Conservation (phyloP, 192 early-diverging fungal species). For the Nowakowskiella sp. region DNA sequence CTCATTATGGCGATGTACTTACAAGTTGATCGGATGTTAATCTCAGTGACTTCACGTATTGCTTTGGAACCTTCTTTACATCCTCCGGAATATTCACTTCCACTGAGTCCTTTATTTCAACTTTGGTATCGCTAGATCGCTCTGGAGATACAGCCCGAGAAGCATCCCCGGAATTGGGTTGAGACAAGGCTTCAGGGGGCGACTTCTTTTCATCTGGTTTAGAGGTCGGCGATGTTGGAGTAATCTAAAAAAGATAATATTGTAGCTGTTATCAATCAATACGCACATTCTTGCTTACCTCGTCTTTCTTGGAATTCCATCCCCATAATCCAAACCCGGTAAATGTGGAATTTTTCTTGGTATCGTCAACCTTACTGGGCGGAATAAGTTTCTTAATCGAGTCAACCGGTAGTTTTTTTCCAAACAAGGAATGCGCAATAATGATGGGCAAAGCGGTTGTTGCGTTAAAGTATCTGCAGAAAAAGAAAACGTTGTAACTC, state of each 20-base stretch:
- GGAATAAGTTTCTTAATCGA: neutral
- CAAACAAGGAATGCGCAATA: conserved; percentile 46
- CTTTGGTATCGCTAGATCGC: conserved; percentile 1
- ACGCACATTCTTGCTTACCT: too few species aligned
- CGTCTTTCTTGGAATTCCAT: neutral
- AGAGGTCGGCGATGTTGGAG: neutral
- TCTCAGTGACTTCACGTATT: conserved; percentile 82
- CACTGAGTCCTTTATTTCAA: too few species aligned
- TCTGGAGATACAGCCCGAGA: conserved; percentile 7
- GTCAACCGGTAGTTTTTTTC: conserved; percentile 8
- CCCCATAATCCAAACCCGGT: neutral
- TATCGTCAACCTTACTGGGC: neutral
- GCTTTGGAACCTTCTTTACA: conserved; percentile 9
- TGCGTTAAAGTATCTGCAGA: conserved; percentile 55
- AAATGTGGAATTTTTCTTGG: neutral
- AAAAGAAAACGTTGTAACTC: neutral
- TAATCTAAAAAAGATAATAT: neutral
- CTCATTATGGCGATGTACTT: too few species aligned
- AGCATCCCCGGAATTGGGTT: conserved; percentile 2
- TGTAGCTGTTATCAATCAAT: too few species aligned
- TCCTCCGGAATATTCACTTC: too few species aligned
- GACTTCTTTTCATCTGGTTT: neutral
- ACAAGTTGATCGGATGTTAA: conserved; percentile 86
- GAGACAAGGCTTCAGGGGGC: neutral
- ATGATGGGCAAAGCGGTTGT: conserved; percentile 52